These are phyloP conservation scores for Fusarium sp. DNA, from an alignment of 2,329 filamentous ascomycete species.

Conservation along the genomic window DNA sequence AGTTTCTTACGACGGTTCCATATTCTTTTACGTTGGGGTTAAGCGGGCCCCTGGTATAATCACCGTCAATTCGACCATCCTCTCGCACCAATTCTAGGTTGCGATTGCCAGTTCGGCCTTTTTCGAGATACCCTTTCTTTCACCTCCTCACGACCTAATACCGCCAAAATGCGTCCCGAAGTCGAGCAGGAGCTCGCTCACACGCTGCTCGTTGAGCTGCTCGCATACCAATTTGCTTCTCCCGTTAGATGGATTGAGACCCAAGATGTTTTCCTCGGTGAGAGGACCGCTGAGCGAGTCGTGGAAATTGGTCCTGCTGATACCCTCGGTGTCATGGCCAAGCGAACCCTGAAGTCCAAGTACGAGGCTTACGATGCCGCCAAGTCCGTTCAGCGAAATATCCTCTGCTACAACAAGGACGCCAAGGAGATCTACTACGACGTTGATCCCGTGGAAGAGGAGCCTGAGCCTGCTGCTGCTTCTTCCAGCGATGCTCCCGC, in stretches of 20 bases:
- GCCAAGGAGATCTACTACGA: slow-evolving; percentile 99
- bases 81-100: slow-evolving; percentile 44
- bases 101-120: slow-evolving; percentile 46
- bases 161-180: slow-evolving; percentile 89
- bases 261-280: slow-evolving; percentile 98
- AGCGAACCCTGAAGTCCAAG: slow-evolving; percentile 93
- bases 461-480: slow-evolving; percentile 73
- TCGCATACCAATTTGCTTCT: slow-evolving; percentile 99
- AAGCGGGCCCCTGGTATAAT: slow-evolving; percentile 45
- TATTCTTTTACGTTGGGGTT: slow-evolving; percentile 44
- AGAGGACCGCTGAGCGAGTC: slow-evolving; percentile 95
- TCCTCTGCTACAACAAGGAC: slow-evolving; percentile 99
- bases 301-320: slow-evolving; percentile 98
- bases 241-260: slow-evolving; percentile 99
- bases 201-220: slow-evolving; percentile 96
- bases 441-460: slow-evolving; percentile 93
- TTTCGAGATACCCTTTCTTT: slow-evolving; percentile 50
- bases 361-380: slow-evolving; percentile 99
- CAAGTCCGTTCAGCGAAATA: slow-evolving; percentile 94
- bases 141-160: slow-evolving; percentile 44
- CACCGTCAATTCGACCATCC: slow-evolving; percentile 41
- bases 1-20: slow-evolving; percentile 46
- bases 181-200: slow-evolving; percentile 99
- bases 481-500: slow-evolving; percentile 63
- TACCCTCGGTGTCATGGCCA: slow-evolving; percentile 97